Conservation (phyloP, 805 yeast genomes). For the Brettanomyces naardenensis region DNA sequence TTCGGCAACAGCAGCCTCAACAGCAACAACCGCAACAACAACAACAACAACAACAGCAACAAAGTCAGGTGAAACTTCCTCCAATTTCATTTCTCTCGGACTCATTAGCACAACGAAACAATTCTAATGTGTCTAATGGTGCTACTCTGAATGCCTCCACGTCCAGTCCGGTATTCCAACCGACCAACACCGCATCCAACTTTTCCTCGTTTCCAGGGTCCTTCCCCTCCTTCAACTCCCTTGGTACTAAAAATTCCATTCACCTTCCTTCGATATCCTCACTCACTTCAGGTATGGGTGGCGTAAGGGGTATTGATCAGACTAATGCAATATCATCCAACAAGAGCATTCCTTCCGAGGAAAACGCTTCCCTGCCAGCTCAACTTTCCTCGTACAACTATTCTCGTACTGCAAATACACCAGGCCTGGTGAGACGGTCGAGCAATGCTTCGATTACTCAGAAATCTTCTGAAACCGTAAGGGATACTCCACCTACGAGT, state of each 20-base stretch:
- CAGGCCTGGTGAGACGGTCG: too few species aligned
- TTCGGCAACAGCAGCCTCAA: not conserved
- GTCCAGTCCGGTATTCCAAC: not conserved
- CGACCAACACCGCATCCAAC: not conserved
- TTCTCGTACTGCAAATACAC: too few species aligned
- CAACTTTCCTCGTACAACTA: too few species aligned
- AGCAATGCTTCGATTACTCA: too few species aligned
- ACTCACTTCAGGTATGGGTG: constrained; percentile 10
- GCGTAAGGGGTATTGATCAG: constrained; percentile 1
- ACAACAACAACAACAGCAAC: not conserved
- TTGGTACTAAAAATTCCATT: constrained; percentile 12
- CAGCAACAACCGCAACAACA: not conserved
- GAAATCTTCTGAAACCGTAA: not conserved
- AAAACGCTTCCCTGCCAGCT: too few species aligned
- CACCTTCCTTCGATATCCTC: constrained; percentile 35
- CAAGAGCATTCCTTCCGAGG: too few species aligned
- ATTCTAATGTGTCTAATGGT: constrained; percentile 5
- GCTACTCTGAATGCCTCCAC: too few species aligned
- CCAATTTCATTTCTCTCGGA: constrained; percentile 20
- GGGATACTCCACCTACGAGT: not conserved
- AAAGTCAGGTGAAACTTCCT: constrained; percentile 16
- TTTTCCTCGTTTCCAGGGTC: not conserved
- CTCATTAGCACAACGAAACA: not conserved
- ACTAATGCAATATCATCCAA: too few species aligned
- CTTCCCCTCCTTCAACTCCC: not conserved